Percentiles rank a stretch among this genome's conserved stretches.
These are phyloP conservation scores for Aspergillus sp. DNA, from an alignment of 2,329 filamentous ascomycete genomes.

Conservation along the genomic window DNA sequence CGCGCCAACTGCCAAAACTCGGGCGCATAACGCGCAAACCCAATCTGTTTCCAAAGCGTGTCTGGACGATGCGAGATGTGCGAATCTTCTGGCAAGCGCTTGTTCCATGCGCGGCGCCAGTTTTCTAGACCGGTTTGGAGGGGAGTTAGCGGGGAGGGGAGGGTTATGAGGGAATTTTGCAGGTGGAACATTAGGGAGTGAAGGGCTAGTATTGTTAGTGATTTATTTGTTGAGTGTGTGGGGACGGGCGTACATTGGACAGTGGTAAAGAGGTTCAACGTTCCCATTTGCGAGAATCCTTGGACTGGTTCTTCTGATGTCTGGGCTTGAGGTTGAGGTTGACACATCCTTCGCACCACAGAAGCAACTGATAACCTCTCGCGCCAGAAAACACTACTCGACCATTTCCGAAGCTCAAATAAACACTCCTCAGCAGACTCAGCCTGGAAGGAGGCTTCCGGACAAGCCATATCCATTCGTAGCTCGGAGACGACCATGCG, in stretches of 20 bases:
- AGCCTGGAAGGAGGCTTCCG: slow-evolving; percentile 35
- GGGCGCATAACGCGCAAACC: slow-evolving; percentile 18
- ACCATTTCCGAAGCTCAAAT: not conserved
- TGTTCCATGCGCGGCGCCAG: slow-evolving; percentile 21
- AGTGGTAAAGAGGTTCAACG: not conserved
- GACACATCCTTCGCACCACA: not conserved
- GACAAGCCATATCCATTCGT: slow-evolving; percentile 28
- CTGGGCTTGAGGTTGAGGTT: not conserved
- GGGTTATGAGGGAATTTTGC: not conserved
- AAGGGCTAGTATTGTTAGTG: not conserved
- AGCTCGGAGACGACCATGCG: slow-evolving; percentile 36
- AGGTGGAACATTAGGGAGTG: not conserved
- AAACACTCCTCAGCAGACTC: slow-evolving; percentile 14
- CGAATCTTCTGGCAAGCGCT: slow-evolving; percentile 12
- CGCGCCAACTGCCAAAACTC: slow-evolving; percentile 24
- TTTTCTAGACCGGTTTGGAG: slow-evolving; percentile 19
- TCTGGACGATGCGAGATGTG: slow-evolving; percentile 10
- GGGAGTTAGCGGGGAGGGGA: slow-evolving; percentile 6
- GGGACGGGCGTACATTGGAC: not conserved
- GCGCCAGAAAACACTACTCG: not conserved
- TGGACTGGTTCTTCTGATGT: not conserved
- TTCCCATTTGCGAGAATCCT: not conserved
- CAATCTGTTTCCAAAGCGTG: slow-evolving; percentile 21
- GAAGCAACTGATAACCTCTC: not conserved
- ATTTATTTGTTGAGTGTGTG: not conserved